Base-by-base conservation (phyloP, 306 rosid species). In the Fragaria nilgerrensis region DNA sequence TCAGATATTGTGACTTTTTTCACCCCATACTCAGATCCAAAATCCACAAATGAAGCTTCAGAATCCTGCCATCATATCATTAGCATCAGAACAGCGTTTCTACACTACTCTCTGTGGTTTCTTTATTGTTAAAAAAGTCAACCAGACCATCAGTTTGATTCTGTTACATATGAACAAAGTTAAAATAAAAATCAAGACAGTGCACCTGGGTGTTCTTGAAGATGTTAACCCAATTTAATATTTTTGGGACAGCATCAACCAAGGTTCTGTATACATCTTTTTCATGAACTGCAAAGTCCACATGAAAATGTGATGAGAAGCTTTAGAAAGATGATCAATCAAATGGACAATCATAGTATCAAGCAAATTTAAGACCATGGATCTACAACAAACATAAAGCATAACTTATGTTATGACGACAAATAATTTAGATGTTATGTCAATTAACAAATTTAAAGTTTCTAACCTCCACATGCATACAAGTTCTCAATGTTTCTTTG, bases 381-480 rank as follows among this genome's bases (percentile, higher is more conserved):
- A 15, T 39, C 68, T n/a, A 17, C n/a, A 65, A 77, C 44, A 29
- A 61, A 64, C 43, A 52, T 71, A 43, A 53, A 73, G 55, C 29
- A 48, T 32, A 69, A 70, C 7, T 32, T 29, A 41, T 39, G 41
- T 43, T 67, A 50, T 23, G 20, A 22, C 32, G 22, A 9, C 23
- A 69, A 27, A 55, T 25, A 68, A 23, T 67, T 53, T 20, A 75
- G 12, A 73, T 22, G 74, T 73, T 67, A 52, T 43, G 29, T 48
- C 73, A 50, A 67, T 36, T 16, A 53, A 56, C 5, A 67, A 61
- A 25, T 69, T 39, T 19, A 74, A 48, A 71, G 68, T 44, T 62
- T 49, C 53, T 68, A 69, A 92, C 98, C 98, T 90, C 90, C 91
- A 68, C 96, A 92, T 44, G 97, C 96, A 89, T 90, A 95, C 70